These are phyloP conservation scores for Talaromyces ruber DNA, from an alignment of 495 filamentous ascomycete species.

Conservation along the genomic window DNA sequence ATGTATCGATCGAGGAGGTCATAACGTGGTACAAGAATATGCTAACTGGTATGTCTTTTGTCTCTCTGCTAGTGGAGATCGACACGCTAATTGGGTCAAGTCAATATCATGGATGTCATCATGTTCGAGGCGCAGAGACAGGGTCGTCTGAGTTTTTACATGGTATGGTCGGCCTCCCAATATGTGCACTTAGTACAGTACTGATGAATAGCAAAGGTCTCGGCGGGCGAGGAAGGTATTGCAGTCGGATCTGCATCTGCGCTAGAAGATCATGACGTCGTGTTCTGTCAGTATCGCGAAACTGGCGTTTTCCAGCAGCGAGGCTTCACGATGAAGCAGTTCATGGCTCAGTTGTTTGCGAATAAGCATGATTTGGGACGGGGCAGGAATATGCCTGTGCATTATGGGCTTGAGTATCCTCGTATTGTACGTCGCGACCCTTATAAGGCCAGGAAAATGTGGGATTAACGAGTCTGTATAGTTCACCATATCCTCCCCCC, in stretches of 20 bases:
- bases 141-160: slow-evolving; percentile 88
- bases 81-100: slow-evolving; percentile 20
- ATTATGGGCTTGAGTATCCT: slow-evolving; percentile 78
- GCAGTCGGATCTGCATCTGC: slow-evolving; percentile 80
- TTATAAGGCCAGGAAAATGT: background rate
- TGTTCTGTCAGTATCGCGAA: slow-evolving; percentile 95
- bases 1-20: slow-evolving; percentile 61
- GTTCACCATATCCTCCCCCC: slow-evolving; percentile 89
- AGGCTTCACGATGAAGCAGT: slow-evolving; percentile 76
- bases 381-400: slow-evolving; percentile 96
- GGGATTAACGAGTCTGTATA: slow-evolving; percentile 19
- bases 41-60: slow-evolving; percentile 43
- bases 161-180: slow-evolving; percentile 44
- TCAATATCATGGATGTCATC: slow-evolving; percentile 88
- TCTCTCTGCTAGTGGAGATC: background rate
- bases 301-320: slow-evolving; percentile 83
- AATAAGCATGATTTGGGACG: slow-evolving; percentile 72
- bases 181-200: background rate
- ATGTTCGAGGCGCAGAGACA: slow-evolving; percentile 86
- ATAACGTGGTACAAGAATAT: slow-evolving; percentile 59
- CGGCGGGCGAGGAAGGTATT: slow-evolving; percentile 91
- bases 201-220: slow-evolving; percentile 42
- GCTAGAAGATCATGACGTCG: slow-evolving; percentile 71
- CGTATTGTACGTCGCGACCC: slow-evolving; percentile 55
- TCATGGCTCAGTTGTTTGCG: slow-evolving; percentile 94